These are phyloP conservation scores for Symbiodinium natans DNA, from an alignment of 73 alveolate genomes.

Conservation along the genomic window DNA sequence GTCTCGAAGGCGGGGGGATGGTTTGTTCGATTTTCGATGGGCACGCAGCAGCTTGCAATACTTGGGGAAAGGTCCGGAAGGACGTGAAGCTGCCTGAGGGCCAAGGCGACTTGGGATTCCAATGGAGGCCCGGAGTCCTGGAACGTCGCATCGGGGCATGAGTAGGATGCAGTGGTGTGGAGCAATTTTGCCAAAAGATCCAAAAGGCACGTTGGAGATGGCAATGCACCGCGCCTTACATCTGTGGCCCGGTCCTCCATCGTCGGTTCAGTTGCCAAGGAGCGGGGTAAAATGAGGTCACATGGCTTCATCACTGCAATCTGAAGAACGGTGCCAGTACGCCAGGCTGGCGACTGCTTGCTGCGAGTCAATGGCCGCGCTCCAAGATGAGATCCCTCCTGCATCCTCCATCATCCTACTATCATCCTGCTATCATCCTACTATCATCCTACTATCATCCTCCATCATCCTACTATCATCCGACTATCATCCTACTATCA, in stretches of 20 bases:
- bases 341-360: slow-evolving; percentile 61
- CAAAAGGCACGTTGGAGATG: slow-evolving; percentile 29
- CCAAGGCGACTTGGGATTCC: slow-evolving; percentile 48
- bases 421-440: not conserved
- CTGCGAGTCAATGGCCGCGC: slow-evolving; percentile 44
- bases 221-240: slow-evolving; percentile 22
- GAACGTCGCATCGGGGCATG: not conserved
- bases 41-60: not conserved
- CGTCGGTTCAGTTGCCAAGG: slow-evolving; percentile 22
- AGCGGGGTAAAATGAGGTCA: not conserved
- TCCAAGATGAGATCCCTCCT: not conserved
- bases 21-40: not conserved
- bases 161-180: not conserved
- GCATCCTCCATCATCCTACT: not conserved
- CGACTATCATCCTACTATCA: too few relatives aligned
- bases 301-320: too few relatives aligned
- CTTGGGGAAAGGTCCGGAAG: slow-evolving; percentile 17
- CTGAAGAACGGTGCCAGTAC: too few relatives aligned
- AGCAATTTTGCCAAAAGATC: too few relatives aligned
- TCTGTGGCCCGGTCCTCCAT: not conserved
- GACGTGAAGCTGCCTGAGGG: slow-evolving; percentile 61
- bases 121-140: slow-evolving; percentile 24
- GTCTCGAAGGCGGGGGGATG: slow-evolving; percentile 19
- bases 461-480: not conserved
- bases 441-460: not conserved